A percentile compares a stretch with the other conserved stretches of the same genome.
Conservation (phyloP, 73 alveolate genomes). For the Durusdinium trenchii region DNA sequence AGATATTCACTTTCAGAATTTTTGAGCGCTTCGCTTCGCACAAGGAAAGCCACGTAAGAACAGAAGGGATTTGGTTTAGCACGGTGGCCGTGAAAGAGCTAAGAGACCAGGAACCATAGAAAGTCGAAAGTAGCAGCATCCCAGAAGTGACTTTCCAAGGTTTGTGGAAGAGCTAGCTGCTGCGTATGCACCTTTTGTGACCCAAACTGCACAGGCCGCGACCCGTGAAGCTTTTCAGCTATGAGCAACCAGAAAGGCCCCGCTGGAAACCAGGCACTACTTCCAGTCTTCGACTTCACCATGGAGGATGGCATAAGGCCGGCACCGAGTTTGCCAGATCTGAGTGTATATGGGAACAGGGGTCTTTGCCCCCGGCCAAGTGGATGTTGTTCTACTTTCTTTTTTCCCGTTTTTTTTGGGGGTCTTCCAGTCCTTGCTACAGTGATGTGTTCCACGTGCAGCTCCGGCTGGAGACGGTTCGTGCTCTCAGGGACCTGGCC, state of each 20-base stretch:
- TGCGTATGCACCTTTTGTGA: constrained; percentile 78
- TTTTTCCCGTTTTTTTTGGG: not conserved
- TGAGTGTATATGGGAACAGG: not conserved
- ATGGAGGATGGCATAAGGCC: constrained; percentile 93
- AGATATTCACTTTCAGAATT: too few relatives aligned
- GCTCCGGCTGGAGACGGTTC: too few relatives aligned
- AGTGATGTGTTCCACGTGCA: too few relatives aligned
- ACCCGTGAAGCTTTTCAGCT: not conserved
- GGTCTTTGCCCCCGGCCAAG: not conserved
- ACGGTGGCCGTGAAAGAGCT: too few relatives aligned
- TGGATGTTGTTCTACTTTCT: not conserved
- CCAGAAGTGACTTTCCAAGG: not conserved
- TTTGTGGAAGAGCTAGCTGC: constrained; percentile 84
- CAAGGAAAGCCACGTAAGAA: too few relatives aligned
- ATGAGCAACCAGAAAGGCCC: not conserved
- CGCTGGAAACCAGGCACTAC: constrained; percentile 38
- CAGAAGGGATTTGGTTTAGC: too few relatives aligned
- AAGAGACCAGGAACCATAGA: too few relatives aligned
- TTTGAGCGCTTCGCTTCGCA: too few relatives aligned
- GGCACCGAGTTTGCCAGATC: not conserved
- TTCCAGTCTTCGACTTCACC: constrained; percentile 89
- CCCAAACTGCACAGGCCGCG: constrained; percentile 77
- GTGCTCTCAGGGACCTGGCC: constrained; percentile 80
- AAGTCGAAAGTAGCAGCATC: too few relatives aligned
- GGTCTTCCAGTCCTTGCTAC: not conserved